A percentile compares a stretch with the other conserved stretches of the same genome.
These are phyloP conservation scores for Geotrichum citri-aurantii DNA, from an alignment of 1,139 yeast species.

Conservation along the genomic window DNA sequence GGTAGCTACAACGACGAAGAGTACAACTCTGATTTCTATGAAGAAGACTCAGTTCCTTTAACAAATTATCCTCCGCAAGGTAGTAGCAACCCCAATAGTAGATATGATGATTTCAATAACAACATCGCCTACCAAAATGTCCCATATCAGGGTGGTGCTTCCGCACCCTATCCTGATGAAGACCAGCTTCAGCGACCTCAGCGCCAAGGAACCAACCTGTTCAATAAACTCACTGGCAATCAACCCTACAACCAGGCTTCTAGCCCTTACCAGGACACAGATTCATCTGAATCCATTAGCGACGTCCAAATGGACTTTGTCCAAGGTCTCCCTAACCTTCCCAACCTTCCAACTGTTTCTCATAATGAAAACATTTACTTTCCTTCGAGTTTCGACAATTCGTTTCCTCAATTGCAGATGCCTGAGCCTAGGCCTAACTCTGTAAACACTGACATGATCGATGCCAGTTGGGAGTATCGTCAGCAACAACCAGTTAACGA, in stretches of 20 bases:
- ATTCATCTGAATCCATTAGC: background rate
- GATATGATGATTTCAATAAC: background rate
- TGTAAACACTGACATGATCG: slow-evolving; percentile 17
- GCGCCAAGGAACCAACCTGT: background rate
- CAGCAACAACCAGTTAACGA: slow-evolving; percentile 40
- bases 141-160: background rate
- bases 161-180: slow-evolving; percentile 4
- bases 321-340: slow-evolving; percentile 7
- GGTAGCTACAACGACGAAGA: background rate
- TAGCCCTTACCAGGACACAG: background rate
- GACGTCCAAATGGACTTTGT: slow-evolving; percentile 1
- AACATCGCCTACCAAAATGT: background rate
- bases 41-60: slow-evolving; percentile 5
- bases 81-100: background rate
- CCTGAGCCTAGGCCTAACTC: slow-evolving; percentile 17
- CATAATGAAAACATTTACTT: slow-evolving; percentile 5
- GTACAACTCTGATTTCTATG: slow-evolving; percentile 1
- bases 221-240: background rate
- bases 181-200: background rate
- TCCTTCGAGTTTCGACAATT: slow-evolving; percentile 2
- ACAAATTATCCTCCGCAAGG: background rate
- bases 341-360: background rate
- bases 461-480: slow-evolving; percentile 21
- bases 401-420: slow-evolving; percentile 10
- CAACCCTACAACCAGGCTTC: background rate